Conservation (phyloP, 306 rosid species). For the Spatholobus suberectus region DNA sequence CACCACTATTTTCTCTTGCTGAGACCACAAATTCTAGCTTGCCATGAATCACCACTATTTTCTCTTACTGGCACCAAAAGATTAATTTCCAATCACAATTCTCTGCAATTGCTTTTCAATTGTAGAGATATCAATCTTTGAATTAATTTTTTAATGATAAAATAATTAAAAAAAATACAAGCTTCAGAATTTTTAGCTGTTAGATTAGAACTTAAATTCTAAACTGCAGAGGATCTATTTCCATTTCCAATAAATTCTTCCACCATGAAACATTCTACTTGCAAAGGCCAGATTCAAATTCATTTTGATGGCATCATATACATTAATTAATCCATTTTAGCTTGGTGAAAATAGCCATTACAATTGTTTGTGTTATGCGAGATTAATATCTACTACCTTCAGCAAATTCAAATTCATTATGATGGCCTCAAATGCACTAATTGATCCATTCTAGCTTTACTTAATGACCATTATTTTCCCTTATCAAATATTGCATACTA, state of each 20-base stretch:
- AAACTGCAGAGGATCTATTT: background rate
- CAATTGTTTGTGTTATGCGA: background rate
- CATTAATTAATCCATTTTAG: background rate
- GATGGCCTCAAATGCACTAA: background rate
- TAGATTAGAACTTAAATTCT: background rate
- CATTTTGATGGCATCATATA: background rate
- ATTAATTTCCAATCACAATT: background rate
- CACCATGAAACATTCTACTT: background rate
- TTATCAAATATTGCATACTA: too few species aligned
- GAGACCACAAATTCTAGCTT: too few species aligned
- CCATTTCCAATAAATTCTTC: background rate
- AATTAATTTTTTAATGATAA: background rate
- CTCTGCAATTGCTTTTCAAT: background rate
- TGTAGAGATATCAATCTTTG: background rate
- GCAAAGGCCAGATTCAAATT: background rate
- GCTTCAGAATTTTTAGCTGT: background rate
- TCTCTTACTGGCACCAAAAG: too few species aligned
- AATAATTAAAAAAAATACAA: background rate
- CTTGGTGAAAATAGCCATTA: background rate
- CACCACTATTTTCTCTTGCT: too few species aligned
- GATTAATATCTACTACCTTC: background rate
- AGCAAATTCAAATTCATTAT: background rate
- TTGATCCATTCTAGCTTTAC: background rate
- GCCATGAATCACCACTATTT: too few species aligned
- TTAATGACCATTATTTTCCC: background rate